Evolutionary conservation across 2,329 filamentous ascomycete genomes (phyloP).

Genomic region (Akanthomyces lecanii): DNA sequence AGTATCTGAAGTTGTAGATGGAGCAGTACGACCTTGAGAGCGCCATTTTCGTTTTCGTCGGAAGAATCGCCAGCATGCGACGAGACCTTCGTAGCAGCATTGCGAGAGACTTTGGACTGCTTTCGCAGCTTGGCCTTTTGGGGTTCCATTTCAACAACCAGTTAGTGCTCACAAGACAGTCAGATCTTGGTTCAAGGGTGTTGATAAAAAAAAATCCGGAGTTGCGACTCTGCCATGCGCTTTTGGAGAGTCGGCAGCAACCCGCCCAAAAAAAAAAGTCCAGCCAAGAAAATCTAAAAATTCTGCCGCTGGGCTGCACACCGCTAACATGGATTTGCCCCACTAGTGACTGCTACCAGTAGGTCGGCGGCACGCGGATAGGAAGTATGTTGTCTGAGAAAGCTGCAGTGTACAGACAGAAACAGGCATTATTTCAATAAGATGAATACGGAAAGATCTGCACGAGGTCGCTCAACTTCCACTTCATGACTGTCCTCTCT

Average conservation of each 20-base stretch:
- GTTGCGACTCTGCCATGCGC: background rate
- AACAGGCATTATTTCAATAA: too few relatives aligned
- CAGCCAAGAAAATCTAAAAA: conserved; percentile 13
- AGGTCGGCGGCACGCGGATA: too few relatives aligned
- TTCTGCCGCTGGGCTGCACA: conserved; percentile 19
- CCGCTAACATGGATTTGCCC: conserved; percentile 12
- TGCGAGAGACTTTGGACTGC: background rate
- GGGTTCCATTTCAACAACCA: background rate
- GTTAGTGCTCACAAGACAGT: too few relatives aligned
- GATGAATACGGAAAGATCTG: too few relatives aligned
- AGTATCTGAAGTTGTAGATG: background rate
- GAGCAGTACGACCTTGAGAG: conserved; percentile 4
- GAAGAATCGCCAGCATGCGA: conserved; percentile 1
- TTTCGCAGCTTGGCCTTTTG: background rate
- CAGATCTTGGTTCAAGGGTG: background rate
- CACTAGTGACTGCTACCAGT: background rate
- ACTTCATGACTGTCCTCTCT: too few relatives aligned
- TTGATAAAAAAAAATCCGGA: background rate
- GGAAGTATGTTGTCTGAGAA: too few relatives aligned
- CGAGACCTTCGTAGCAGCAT: background rate
- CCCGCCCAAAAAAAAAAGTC: background rate
- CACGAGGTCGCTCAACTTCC: too few relatives aligned
- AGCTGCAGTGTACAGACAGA: too few relatives aligned
- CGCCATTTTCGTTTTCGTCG: conserved; percentile 17
- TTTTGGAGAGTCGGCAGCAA: background rate